phyloP scores from a whole-genome alignment of 73 alveolate genomes.

The Paramecium caudatum region DNA sequence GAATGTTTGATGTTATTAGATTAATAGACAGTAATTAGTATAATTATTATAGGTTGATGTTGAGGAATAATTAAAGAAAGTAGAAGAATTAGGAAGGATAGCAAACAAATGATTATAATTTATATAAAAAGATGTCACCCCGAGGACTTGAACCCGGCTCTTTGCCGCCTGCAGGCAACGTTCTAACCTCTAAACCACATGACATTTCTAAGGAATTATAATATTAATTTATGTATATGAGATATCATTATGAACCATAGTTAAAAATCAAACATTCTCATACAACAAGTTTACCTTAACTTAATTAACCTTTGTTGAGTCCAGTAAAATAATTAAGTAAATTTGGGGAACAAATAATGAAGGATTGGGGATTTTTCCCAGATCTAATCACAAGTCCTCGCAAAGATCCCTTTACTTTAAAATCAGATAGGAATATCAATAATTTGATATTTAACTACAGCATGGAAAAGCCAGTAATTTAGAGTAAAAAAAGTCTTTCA shows the following conservation, averaged over 20 bases:
- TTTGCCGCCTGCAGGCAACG: no score
- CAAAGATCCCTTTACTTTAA: background rate
- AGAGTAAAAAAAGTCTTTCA: background rate
- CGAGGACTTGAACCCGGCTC: no score
- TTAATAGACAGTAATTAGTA: slow-evolving; percentile 1
- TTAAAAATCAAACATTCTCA: background rate
- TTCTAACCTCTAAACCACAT: no score
- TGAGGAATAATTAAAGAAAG: background rate
- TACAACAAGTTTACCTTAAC: slow-evolving; percentile 2
- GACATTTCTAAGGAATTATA: no score
- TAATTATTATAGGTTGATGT: background rate
- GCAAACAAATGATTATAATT: background rate
- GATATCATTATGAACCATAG: slow-evolving; percentile 28
- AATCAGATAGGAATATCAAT: background rate
- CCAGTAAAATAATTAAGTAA: slow-evolving; percentile 17
- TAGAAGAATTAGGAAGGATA: background rate
- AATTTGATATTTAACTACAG: background rate
- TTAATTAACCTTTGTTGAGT: background rate
- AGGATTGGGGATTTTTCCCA: slow-evolving; percentile 23
- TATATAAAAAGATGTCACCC: no score
- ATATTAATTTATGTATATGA: slow-evolving; percentile 56
- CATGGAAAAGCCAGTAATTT: background rate
- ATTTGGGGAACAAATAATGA: slow-evolving; percentile 3
- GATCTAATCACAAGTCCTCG: background rate
- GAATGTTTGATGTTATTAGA: background rate